Conservation (phyloP, 2,329 filamentous ascomycete species). For the Neofusicoccum ribis region DNA sequence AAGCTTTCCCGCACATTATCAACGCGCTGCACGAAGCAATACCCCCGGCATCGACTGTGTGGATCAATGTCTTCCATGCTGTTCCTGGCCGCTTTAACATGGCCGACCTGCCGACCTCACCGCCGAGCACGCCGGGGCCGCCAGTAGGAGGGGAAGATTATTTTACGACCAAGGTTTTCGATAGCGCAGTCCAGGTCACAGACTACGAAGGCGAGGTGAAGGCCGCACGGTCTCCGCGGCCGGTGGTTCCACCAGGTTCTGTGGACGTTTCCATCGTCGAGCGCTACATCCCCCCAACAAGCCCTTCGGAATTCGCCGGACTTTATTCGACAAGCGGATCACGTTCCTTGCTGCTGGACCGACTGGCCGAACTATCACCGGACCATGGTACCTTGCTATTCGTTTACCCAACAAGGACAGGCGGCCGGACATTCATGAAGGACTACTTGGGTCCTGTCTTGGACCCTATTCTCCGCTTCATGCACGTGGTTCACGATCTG, state of each 20-base stretch:
- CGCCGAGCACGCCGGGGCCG: slow-evolving; percentile 58
- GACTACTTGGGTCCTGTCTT: slow-evolving; percentile 62
- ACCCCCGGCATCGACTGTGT: slow-evolving; percentile 53
- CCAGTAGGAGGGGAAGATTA: slow-evolving; percentile 58
- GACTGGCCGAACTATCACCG: slow-evolving; percentile 59
- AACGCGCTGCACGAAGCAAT: slow-evolving; percentile 56
- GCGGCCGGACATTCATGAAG: slow-evolving; percentile 59
- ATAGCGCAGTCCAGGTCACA: slow-evolving; percentile 60
- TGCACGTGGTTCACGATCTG: slow-evolving; percentile 60
- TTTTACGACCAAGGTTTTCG: slow-evolving; percentile 62
- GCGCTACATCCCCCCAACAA: slow-evolving; percentile 65
- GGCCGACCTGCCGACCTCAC: slow-evolving; percentile 62
- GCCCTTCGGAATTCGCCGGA: slow-evolving; percentile 57
- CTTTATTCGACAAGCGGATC: slow-evolving; percentile 55
- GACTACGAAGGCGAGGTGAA: slow-evolving; percentile 58
- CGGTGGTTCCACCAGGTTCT: slow-evolving; percentile 60
- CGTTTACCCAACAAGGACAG: slow-evolving; percentile 61
- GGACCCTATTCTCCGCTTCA: slow-evolving; percentile 60
- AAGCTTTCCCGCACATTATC: slow-evolving; percentile 58
- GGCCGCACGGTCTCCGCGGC: slow-evolving; percentile 53
- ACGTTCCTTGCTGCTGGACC: slow-evolving; percentile 61
- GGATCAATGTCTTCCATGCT: slow-evolving; percentile 66
- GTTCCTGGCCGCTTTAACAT: slow-evolving; percentile 63
- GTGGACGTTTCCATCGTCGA: slow-evolving; percentile 64
- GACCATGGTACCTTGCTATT: slow-evolving; percentile 60